phyloP scores from a whole-genome alignment of 176 grass and related monocot species.

The Raddia guianensis region DNA sequence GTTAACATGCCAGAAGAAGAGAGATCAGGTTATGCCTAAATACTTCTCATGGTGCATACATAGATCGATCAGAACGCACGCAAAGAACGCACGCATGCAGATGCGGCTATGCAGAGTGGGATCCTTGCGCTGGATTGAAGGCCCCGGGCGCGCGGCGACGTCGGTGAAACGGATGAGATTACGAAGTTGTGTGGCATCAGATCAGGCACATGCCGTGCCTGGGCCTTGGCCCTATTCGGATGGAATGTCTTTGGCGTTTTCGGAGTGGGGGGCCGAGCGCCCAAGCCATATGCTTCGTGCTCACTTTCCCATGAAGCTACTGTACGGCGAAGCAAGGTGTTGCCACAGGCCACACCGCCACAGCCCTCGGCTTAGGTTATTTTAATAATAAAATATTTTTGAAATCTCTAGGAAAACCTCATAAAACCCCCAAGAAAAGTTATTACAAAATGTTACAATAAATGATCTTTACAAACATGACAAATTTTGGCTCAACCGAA shows the following conservation, averaged over 20 bases:
- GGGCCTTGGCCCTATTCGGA: not conserved
- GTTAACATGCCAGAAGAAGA: not conserved
- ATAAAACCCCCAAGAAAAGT: too few species aligned
- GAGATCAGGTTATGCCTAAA: not conserved
- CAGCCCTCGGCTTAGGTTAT: too few species aligned
- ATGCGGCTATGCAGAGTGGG: not conserved
- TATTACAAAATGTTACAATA: too few species aligned
- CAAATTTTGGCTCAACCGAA: too few species aligned
- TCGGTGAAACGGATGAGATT: constrained; percentile 12
- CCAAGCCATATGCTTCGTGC: not conserved
- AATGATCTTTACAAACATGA: too few species aligned
- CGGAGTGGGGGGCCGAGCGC: not conserved
- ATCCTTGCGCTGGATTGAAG: not conserved
- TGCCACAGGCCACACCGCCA: too few species aligned
- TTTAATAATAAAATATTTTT: too few species aligned
- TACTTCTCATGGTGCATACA: too few species aligned
- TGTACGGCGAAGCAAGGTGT: not conserved
- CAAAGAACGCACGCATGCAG: not conserved
- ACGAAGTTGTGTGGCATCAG: too few species aligned
- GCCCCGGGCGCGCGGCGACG: not conserved
- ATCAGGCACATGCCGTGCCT: not conserved
- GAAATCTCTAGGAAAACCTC: too few species aligned
- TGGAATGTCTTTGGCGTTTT: constrained; percentile 14
- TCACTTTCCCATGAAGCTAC: not conserved
- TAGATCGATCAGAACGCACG: not conserved